Percentiles rank a stretch among this genome's conserved stretches.
These are phyloP conservation scores for Hyaloperonospora brassicae DNA, from an alignment of 352 stramenopile genomes.

Conservation along the genomic window DNA sequence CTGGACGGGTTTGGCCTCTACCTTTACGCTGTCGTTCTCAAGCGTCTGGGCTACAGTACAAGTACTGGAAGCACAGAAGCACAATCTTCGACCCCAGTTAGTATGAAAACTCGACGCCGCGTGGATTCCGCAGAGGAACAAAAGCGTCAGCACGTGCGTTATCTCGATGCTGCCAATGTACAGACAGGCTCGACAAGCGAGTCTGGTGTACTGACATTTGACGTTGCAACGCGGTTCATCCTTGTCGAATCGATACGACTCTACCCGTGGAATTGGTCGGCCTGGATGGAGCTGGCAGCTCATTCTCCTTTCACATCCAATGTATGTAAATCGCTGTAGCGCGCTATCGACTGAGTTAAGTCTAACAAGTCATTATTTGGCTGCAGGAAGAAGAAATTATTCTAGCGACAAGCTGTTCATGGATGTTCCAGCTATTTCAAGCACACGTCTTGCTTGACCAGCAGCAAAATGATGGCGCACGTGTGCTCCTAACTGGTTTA, in stretches of 20 bases:
- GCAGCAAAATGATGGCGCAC: slow-evolving; percentile 65
- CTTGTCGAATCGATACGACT: slow-evolving; percentile 59
- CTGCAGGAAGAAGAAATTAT: slow-evolving; percentile 50
- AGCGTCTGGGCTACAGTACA: slow-evolving; percentile 54
- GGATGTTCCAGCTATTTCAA: slow-evolving; percentile 84
- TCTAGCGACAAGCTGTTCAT: slow-evolving; percentile 42
- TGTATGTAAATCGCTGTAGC: slow-evolving; percentile 8
- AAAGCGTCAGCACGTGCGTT: slow-evolving; percentile 28
- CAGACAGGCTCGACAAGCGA: slow-evolving; percentile 17
- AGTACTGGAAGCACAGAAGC: slow-evolving; percentile 36
- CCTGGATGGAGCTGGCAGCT: slow-evolving; percentile 91
- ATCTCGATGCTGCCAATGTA: slow-evolving; percentile 3
- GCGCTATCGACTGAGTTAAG: neutral
- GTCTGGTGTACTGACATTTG: slow-evolving; percentile 24
- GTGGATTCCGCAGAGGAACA: slow-evolving; percentile 33
- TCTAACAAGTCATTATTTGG: slow-evolving; percentile 9
- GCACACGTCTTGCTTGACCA: slow-evolving; percentile 69
- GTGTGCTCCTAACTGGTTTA: slow-evolving; percentile 44
- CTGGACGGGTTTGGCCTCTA: slow-evolving; percentile 77
- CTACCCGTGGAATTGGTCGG: slow-evolving; percentile 93
- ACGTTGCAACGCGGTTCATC: slow-evolving; percentile 56
- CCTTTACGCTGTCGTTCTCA: slow-evolving; percentile 70
- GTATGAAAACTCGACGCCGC: slow-evolving; percentile 27
- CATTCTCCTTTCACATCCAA: slow-evolving; percentile 58
- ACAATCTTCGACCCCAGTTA: slow-evolving; percentile 30